These are phyloP conservation scores for Globisporangium solare DNA, from an alignment of 352 stramenopile species.

Conservation along the genomic window DNA sequence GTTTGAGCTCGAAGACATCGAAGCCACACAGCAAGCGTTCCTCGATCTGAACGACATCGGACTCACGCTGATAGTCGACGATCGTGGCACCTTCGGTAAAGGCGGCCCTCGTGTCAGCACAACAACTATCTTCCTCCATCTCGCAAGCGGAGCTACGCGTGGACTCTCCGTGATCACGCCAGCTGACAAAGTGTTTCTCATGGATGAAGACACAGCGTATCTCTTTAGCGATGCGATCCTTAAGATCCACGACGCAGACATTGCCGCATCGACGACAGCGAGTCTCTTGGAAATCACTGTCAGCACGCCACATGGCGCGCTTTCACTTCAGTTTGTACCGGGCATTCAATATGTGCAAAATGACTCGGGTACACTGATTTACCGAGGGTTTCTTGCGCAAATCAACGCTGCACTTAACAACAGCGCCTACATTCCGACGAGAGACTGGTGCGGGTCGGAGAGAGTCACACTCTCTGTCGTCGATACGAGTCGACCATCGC, in stretches of 20 bases:
- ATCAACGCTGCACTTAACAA: slow-evolving; percentile 51
- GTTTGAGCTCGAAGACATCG: slow-evolving; percentile 34
- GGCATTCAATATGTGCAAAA: slow-evolving; percentile 31
- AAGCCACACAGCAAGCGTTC: slow-evolving; percentile 7
- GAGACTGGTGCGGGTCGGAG: slow-evolving; percentile 60
- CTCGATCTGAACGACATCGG: slow-evolving; percentile 23
- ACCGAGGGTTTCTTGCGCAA: slow-evolving; percentile 43
- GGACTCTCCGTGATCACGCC: slow-evolving; percentile 9
- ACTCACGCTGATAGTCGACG: slow-evolving; percentile 52
- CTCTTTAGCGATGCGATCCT: slow-evolving; percentile 23
- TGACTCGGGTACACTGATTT: slow-evolving; percentile 17
- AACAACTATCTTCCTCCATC: slow-evolving; percentile 21
- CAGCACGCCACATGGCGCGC: slow-evolving; percentile 18
- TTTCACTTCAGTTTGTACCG: slow-evolving; percentile 14
- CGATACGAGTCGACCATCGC: slow-evolving; percentile 11
- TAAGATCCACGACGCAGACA: slow-evolving; percentile 27
- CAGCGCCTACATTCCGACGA: slow-evolving; percentile 39
- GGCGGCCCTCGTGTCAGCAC: slow-evolving; percentile 45
- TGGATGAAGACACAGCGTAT: slow-evolving; percentile 36
- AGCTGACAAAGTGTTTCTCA: slow-evolving; percentile 20
- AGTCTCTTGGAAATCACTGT: slow-evolving; percentile 31
- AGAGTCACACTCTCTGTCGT: slow-evolving; percentile 29
- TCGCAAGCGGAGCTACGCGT: slow-evolving; percentile 3
- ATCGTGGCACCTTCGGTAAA: slow-evolving; percentile 40
- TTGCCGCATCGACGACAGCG: slow-evolving; percentile 10